phyloP scores from a whole-genome alignment of 1,284 basidiomycete genomes.

The Kwoniella shivajii region DNA sequence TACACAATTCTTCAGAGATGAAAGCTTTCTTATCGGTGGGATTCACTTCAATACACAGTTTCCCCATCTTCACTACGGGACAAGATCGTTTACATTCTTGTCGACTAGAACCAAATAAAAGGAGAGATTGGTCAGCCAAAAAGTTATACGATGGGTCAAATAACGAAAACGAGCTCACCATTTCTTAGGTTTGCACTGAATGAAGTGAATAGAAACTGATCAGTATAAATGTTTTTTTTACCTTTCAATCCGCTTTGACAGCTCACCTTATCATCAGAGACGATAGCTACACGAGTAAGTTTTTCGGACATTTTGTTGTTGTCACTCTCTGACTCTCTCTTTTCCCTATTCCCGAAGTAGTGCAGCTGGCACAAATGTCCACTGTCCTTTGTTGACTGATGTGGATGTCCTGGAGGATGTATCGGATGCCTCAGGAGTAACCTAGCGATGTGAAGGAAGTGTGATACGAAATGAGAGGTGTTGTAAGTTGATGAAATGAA shows the following conservation, averaged over 20 bases:
- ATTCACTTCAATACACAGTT: conserved; percentile 96
- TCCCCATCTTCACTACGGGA: conserved; percentile 98
- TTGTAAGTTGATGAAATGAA: not conserved
- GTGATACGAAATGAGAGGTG: too few species aligned
- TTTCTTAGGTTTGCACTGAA: conserved; percentile 80
- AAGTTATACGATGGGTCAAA: not conserved
- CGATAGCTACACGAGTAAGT: conserved; percentile 93
- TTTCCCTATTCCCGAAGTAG: not conserved
- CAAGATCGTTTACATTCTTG: conserved; percentile 69
- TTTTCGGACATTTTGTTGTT: conserved; percentile 63
- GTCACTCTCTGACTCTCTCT: not conserved
- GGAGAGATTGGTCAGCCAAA: conserved; percentile 6
- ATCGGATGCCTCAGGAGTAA: too few species aligned
- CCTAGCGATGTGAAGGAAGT: too few species aligned
- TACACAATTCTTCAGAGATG: conserved; percentile 94
- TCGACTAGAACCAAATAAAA: conserved; percentile 31
- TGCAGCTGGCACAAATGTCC: too few species aligned
- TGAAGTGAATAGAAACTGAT: not conserved
- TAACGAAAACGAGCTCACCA: conserved; percentile 35
- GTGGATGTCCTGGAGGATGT: too few species aligned
- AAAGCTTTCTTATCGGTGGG: conserved; percentile 92
- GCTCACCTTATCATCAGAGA: conserved; percentile 72
- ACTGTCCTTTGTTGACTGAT: too few species aligned
- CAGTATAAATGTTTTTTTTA: not conserved
- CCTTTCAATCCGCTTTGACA: not conserved